Evolutionary conservation across 129 eudicot genomes (phyloP).

Genomic region (Artemisia annua): DNA sequence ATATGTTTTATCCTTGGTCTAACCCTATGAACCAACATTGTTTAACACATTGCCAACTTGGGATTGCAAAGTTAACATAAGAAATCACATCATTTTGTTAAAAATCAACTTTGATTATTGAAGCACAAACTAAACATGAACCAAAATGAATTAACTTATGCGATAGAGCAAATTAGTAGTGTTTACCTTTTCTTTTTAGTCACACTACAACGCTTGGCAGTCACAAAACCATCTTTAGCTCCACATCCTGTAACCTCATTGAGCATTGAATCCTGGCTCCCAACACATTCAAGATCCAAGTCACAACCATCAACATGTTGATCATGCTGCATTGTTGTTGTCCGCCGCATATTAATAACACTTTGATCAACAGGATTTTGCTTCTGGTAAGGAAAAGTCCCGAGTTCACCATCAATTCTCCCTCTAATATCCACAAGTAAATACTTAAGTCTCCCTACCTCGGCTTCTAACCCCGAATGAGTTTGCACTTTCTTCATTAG

Average conservation of each 20-base stretch:
- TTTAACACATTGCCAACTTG: no score
- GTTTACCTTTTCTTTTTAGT: constrained; percentile 62
- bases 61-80: no score
- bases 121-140: neutral
- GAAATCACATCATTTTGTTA: neutral
- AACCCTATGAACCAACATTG: no score
- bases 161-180: neutral
- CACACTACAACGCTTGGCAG: constrained; percentile 36
- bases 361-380: constrained; percentile 46
- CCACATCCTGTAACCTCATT: constrained; percentile 55
- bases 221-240: constrained; percentile 31
- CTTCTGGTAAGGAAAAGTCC: constrained; percentile 94
- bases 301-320: constrained; percentile 60
- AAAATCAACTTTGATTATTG: neutral
- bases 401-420: constrained; percentile 95
- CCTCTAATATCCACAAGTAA: constrained; percentile 97
- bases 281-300: constrained; percentile 68
- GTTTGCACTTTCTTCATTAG: constrained; percentile 79
- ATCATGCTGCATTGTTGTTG: constrained; percentile 43
- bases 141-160: constrained; percentile 3
- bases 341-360: constrained; percentile 45
- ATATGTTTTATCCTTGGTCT: no score
- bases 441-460: constrained; percentile 89
- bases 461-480: constrained; percentile 85
- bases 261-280: constrained; percentile 45